Base-by-base conservation (phyloP, 2,329 filamentous ascomycete species). In the Neonectria sp. region DNA sequence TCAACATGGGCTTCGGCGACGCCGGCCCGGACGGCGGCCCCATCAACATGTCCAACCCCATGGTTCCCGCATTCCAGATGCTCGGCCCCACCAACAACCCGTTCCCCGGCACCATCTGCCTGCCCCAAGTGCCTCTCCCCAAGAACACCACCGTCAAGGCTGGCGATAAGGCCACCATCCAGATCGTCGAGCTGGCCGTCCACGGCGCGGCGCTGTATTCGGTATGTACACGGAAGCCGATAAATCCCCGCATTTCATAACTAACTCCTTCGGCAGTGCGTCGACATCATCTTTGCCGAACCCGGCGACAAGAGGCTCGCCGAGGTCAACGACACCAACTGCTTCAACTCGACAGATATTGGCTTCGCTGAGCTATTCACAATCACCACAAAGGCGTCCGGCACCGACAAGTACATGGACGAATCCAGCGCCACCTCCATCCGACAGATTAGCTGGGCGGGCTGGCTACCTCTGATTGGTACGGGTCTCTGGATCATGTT, bases 161-260 rank as follows among this genome's bases (percentile, higher is more conserved):
- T 0, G 96, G 96, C n/a, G 93, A 97, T 82, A 91, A 93, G 78
- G 95, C 94, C 27, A 97, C 95, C 0, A 96, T 98, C 65, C 95
- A 98, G 78, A 82, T 97, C 3, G 91, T 98, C 29, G 94, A 97
- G 84, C 82, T 90, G 8, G 95, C 95, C 15, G 84, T 93, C 67
- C 95, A 97, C 77, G 95, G 95, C 3, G 95, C 94, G 2, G 87
- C 93, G 6, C 81, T 98, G 45, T 97, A 92, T 78, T 95, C 93
- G 68, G 93, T 95, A 85, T 73, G 91, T 65, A 4, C 1, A 25
- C 13, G 4, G 9, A 3, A 17, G 8, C 48, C 4, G n/a, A 5
- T 6, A 17, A 4, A 17, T 11, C 6, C 24, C 29, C 27, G 6
- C 17, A 6, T 2, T 21, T 17, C 15, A 35, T 1, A 29, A 15